Percentiles rank a stretch among this genome's conserved stretches.
These are phyloP conservation scores for Coniochaeta sp. DNA, from an alignment of 2,329 filamentous ascomycete species.

Conservation along the genomic window DNA sequence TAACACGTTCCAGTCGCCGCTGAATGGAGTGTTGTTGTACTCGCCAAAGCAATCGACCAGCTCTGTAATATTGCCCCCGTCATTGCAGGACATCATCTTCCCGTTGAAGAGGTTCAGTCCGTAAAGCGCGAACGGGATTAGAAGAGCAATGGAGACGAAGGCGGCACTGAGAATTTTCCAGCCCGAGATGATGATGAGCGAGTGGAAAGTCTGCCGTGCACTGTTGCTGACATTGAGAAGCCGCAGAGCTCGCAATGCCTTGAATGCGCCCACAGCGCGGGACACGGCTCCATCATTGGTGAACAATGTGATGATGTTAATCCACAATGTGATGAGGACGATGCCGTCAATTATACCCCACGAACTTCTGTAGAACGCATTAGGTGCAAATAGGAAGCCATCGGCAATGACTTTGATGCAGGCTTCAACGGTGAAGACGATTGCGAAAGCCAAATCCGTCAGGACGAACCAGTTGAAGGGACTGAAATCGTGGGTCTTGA, in stretches of 20 bases:
- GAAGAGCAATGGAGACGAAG: slow-evolving; percentile 85
- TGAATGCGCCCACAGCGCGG: slow-evolving; percentile 90
- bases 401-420: slow-evolving; percentile 90
- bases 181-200: slow-evolving; percentile 85
- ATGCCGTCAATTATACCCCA: slow-evolving; percentile 95
- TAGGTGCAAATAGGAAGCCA: slow-evolving; percentile 92
- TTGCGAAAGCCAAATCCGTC: slow-evolving; percentile 83
- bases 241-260: slow-evolving; percentile 84
- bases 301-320: slow-evolving; percentile 81
- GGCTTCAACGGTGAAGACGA: slow-evolving; percentile 80
- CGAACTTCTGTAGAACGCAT: slow-evolving; percentile 91
- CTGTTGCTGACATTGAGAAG: slow-evolving; percentile 95
- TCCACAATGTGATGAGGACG: slow-evolving; percentile 88
- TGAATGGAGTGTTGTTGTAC: slow-evolving; percentile 67
- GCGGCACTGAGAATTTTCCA: slow-evolving; percentile 92
- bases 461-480: slow-evolving; percentile 88
- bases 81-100: slow-evolving; percentile 73
- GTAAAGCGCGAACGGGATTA: slow-evolving; percentile 96
- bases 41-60: slow-evolving; percentile 78
- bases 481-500: slow-evolving; percentile 48
- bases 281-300: slow-evolving; percentile 78
- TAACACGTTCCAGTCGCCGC: slow-evolving; percentile 67
- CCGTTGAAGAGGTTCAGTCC: slow-evolving; percentile 90
- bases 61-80: slow-evolving; percentile 49
- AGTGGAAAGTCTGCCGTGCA: slow-evolving; percentile 92